phyloP scores from a whole-genome alignment of 108 stramenopile genomes.

The Cyclotella cryptica region DNA sequence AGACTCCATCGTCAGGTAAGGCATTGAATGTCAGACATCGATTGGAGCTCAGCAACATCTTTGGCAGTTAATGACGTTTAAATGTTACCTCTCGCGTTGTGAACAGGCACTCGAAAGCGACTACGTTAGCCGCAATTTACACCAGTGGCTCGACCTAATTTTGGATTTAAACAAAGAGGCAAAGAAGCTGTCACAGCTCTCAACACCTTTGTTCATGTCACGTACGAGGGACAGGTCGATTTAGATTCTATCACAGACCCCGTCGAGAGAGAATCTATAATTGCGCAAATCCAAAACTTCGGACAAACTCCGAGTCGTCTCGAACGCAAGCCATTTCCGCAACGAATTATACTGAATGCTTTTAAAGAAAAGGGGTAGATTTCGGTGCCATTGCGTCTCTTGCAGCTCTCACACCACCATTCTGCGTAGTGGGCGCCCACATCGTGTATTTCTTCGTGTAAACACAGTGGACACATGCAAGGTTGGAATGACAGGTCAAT shows the following conservation, averaged over 20 bases:
- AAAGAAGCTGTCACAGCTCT: constrained; percentile 82
- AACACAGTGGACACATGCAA: constrained; percentile 67
- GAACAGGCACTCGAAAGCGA: constrained; percentile 88
- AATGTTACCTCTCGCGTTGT: background rate
- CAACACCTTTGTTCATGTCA: constrained; percentile 97
- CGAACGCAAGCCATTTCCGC: constrained; percentile 81
- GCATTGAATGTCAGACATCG: too few relatives aligned
- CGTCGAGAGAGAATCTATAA: constrained; percentile 90
- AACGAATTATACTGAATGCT: constrained; percentile 52
- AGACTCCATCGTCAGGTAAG: constrained; percentile 80
- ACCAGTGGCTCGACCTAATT: constrained; percentile 98
- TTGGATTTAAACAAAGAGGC: constrained; percentile 95
- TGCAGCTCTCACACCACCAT: constrained; percentile 89
- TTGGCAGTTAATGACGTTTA: background rate
- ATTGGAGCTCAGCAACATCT: background rate
- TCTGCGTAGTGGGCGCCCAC: constrained; percentile 94
- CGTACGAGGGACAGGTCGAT: constrained; percentile 98
- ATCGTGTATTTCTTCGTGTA: constrained; percentile 70
- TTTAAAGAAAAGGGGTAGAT: constrained; percentile 81
- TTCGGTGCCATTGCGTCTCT: constrained; percentile 85
- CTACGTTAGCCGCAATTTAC: constrained; percentile 90
- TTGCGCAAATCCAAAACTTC: constrained; percentile 97
- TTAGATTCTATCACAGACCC: constrained; percentile 89
- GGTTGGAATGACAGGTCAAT: constrained; percentile 73
- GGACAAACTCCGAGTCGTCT: constrained; percentile 97